Percentiles rank a stretch among this genome's conserved stretches.
Evolutionary conservation across 805 yeast genomes (phyloP).

Genomic region (Wickerhamiella allomyrinae): DNA sequence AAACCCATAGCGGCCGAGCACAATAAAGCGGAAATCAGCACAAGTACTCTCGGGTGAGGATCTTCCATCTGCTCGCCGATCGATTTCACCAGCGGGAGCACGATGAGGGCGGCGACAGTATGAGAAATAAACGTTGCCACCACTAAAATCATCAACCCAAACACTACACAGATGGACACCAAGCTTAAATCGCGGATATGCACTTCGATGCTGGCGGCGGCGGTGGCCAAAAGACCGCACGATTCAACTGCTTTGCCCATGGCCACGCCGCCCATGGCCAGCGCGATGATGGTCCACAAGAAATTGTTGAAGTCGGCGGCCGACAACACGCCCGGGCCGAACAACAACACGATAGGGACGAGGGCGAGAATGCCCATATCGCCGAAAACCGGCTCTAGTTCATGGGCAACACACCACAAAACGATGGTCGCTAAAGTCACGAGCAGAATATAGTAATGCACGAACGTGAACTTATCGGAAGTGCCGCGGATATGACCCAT

Average conservation of each 20-base stretch:
- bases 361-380: slow-evolving; percentile 96
- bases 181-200: slow-evolving; percentile 54
- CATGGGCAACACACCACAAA: slow-evolving; percentile 81
- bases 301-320: slow-evolving; percentile 91
- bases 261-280: slow-evolving; percentile 97
- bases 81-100: slow-evolving; percentile 79
- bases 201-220: slow-evolving; percentile 55
- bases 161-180: slow-evolving; percentile 58
- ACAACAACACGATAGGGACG: slow-evolving; percentile 77
- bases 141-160: slow-evolving; percentile 66
- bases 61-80: slow-evolving; percentile 48
- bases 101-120: slow-evolving; percentile 90
- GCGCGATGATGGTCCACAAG: slow-evolving; percentile 88
- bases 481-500: slow-evolving; percentile 42
- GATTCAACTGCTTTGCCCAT: slow-evolving; percentile 89
- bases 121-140: slow-evolving; percentile 94
- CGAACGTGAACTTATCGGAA: slow-evolving; percentile 50
- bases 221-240: slow-evolving; percentile 68
- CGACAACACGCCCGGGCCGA: slow-evolving; percentile 76
- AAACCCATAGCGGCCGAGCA: slow-evolving; percentile 96
- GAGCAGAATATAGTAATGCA: slow-evolving; percentile 59
- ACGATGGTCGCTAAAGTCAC: slow-evolving; percentile 62
- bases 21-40: slow-evolving; percentile 47
- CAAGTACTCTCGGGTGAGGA: slow-evolving; percentile 75
- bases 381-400: slow-evolving; percentile 60